Evolutionary conservation across 352 stramenopile genomes (phyloP).

Genomic region (Elongisporangium prolatum): DNA sequence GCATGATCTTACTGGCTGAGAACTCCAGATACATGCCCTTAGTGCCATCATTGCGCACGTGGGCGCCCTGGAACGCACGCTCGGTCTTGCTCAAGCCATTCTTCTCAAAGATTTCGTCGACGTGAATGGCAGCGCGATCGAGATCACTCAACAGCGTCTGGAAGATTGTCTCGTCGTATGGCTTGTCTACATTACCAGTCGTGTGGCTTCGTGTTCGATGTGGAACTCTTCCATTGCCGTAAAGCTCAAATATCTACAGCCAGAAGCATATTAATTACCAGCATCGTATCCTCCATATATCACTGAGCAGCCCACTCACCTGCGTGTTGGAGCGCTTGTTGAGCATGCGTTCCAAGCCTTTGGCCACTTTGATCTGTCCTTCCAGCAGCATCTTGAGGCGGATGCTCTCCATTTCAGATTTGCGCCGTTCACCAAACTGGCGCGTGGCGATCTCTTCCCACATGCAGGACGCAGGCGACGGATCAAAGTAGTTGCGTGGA

Average conservation of each 20-base stretch:
- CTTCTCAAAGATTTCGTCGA: slow-evolving; percentile 19
- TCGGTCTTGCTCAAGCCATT: slow-evolving; percentile 21
- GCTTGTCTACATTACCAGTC: background rate
- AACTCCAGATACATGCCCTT: slow-evolving; percentile 29
- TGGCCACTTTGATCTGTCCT: slow-evolving; percentile 42
- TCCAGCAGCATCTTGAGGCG: slow-evolving; percentile 41
- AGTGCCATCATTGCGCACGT: slow-evolving; percentile 25
- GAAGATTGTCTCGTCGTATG: slow-evolving; percentile 20
- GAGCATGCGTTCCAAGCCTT: slow-evolving; percentile 31
- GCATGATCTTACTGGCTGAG: slow-evolving; percentile 25
- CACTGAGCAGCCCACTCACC: slow-evolving; percentile 18
- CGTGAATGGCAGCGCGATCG: slow-evolving; percentile 18
- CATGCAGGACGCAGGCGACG: slow-evolving; percentile 1
- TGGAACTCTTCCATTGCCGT: background rate
- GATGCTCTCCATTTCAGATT: slow-evolving; percentile 40
- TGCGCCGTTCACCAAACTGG: slow-evolving; percentile 28
- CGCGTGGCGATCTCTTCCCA: slow-evolving; percentile 41
- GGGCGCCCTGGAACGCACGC: slow-evolving; percentile 15
- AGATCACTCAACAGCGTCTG: slow-evolving; percentile 20
- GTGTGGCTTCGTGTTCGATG: background rate
- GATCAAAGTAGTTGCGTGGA: background rate
- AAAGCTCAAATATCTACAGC: background rate
- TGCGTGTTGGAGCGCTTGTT: slow-evolving; percentile 25
- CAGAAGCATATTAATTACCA: background rate
- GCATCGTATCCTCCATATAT: background rate